phyloP scores from a whole-genome alignment of 1,284 basidiomycete genomes.

The Ustilago loliicola region DNA sequence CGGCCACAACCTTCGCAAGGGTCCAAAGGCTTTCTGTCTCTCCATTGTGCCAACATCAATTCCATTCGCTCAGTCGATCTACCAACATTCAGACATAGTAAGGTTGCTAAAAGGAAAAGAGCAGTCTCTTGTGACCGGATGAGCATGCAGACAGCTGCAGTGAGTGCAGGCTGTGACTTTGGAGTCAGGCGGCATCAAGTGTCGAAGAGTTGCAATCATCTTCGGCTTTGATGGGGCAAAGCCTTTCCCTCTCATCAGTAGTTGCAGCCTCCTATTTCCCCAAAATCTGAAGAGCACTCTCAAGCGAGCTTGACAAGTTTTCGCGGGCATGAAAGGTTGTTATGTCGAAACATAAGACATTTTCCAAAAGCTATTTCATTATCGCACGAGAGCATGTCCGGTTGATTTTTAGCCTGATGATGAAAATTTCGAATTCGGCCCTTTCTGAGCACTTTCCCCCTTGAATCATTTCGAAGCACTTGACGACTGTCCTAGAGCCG shows the following conservation, averaged over 20 bases:
- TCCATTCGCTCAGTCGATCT: not conserved
- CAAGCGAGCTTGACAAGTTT: not conserved
- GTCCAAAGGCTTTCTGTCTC: not conserved
- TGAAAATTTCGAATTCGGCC: constrained; percentile 8
- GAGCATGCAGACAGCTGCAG: not conserved
- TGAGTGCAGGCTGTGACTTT: not conserved
- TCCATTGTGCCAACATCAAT: not conserved
- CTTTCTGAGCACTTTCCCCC: no score
- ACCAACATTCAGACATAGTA: not conserved
- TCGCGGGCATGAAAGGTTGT: not conserved
- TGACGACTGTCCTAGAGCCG: not conserved
- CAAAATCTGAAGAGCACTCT: constrained; percentile 23
- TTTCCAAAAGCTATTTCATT: no score
- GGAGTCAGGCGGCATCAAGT: not conserved
- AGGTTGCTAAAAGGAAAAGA: not conserved
- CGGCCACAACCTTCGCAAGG: not conserved
- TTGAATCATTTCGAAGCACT: not conserved
- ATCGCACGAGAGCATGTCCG: not conserved
- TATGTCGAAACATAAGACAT: not conserved
- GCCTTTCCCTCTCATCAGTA: not conserved
- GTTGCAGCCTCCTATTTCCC: constrained; percentile 2
- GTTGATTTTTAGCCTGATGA: not conserved
- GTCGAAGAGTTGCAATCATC: no score
- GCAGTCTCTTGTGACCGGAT: not conserved
- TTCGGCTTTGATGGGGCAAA: constrained; percentile 29